A percentile compares a stretch with the other conserved stretches of the same genome.
These are phyloP conservation scores for Cetradonia linearis DNA, from an alignment of 495 filamentous ascomycete genomes.

Conservation along the genomic window DNA sequence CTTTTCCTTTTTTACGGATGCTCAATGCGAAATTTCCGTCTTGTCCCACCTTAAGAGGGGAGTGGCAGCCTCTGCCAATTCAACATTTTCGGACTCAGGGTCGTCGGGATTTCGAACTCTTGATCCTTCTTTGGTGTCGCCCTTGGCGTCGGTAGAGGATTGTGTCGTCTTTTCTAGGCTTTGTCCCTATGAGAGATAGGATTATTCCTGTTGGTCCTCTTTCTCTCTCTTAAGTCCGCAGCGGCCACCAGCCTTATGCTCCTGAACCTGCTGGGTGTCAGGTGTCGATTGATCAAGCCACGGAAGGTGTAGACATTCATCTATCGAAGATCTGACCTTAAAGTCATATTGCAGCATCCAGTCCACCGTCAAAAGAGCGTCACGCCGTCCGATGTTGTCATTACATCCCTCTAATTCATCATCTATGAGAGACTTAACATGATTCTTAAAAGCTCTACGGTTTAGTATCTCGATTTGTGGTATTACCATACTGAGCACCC, in stretches of 20 bases:
- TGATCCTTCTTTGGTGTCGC: background rate
- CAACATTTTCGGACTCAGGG: background rate
- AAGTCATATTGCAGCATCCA: background rate
- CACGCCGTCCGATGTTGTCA: too few species aligned
- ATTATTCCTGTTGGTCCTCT: accelerated
- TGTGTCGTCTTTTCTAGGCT: background rate
- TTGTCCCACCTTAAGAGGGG: background rate
- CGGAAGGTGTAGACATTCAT: background rate
- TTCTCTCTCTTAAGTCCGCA: background rate
- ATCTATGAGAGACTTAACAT: background rate
- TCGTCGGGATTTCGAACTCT: background rate
- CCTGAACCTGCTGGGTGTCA: background rate
- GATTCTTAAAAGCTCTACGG: background rate
- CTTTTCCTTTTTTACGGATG: background rate
- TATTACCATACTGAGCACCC: background rate
- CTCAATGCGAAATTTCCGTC: background rate
- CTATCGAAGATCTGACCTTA: background rate
- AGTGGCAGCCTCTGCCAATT: background rate
- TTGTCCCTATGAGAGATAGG: background rate
- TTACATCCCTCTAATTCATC: background rate
- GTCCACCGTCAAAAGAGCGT: too few species aligned
- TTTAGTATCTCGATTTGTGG: background rate
- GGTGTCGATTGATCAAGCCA: background rate
- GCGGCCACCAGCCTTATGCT: background rate
- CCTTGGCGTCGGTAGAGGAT: background rate